These are phyloP conservation scores for Jaltomata sinuosa DNA, from an alignment of 257 asterid species.

Conservation along the genomic window DNA sequence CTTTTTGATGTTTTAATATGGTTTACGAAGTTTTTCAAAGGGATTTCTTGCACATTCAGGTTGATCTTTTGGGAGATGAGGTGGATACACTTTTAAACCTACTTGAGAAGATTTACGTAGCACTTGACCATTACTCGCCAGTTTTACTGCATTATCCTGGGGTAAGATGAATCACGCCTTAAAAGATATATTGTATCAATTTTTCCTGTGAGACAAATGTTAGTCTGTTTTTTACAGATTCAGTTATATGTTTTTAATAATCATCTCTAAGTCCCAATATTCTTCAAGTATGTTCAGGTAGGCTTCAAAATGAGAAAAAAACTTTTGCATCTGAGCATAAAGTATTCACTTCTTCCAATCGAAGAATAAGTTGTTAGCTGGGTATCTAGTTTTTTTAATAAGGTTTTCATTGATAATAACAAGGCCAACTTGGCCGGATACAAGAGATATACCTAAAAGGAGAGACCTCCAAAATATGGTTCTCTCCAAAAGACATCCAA, in stretches of 20 bases:
- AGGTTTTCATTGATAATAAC: too few species aligned
- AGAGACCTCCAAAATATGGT: too few species aligned
- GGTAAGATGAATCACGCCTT: constrained; percentile 36
- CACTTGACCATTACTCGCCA: constrained; percentile 84
- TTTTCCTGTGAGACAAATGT: neutral
- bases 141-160: constrained; percentile 88
- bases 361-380: neutral
- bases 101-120: constrained; percentile 72
- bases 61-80: constrained; percentile 93
- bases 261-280: neutral
- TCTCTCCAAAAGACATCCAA: too few species aligned
- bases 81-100: constrained; percentile 66
- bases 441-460: too few species aligned
- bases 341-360: neutral
- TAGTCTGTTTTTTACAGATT: neutral
- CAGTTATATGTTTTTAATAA: neutral
- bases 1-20: neutral
- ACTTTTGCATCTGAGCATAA: neutral
- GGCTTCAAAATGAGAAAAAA: neutral
- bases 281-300: neutral
- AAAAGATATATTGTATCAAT: neutral
- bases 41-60: constrained; percentile 37
- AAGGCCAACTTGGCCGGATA: too few species aligned
- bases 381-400: too few species aligned
- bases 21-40: neutral